Percentiles rank a stretch among this genome's conserved stretches.
These are phyloP conservation scores for Coemansia sp. DNA, from an alignment of 192 early-diverging fungal species.

Conservation along the genomic window DNA sequence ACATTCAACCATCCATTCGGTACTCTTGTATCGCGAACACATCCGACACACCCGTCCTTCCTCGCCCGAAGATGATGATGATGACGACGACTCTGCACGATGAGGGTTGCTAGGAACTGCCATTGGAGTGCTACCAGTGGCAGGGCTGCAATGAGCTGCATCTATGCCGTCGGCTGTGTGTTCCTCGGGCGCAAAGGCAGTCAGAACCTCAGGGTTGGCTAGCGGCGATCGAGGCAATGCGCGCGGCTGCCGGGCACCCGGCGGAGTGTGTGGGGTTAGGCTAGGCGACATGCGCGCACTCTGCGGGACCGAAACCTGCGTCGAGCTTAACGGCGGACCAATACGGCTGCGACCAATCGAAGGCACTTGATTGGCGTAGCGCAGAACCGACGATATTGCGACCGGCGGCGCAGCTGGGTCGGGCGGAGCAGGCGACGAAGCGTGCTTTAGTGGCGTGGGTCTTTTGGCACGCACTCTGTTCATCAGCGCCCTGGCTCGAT, in stretches of 20 bases:
- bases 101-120: background rate
- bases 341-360: background rate
- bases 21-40: slow-evolving; percentile 29
- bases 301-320: background rate
- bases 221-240: slow-evolving; percentile 47
- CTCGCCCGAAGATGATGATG: slow-evolving; percentile 25
- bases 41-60: slow-evolving; percentile 28
- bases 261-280: background rate
- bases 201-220: slow-evolving; percentile 28
- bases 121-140: background rate
- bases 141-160: background rate
- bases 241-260: slow-evolving; percentile 15
- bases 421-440: background rate
- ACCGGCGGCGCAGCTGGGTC: slow-evolving; percentile 8
- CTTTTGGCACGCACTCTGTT: slow-evolving; percentile 24
- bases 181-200: background rate
- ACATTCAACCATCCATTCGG: slow-evolving; percentile 40
- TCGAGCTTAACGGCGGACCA: background rate
- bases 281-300: background rate
- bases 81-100: background rate
- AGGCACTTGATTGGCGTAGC: background rate
- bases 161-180: background rate
- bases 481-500: slow-evolving; percentile 37
- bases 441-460: slow-evolving; percentile 6
- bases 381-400: slow-evolving; percentile 25